Evolutionary conservation across 2,329 filamentous ascomycete species (phyloP), one percentile per base, ranked within the genome.

Genomic region (Fusarium domesticum): DNA sequence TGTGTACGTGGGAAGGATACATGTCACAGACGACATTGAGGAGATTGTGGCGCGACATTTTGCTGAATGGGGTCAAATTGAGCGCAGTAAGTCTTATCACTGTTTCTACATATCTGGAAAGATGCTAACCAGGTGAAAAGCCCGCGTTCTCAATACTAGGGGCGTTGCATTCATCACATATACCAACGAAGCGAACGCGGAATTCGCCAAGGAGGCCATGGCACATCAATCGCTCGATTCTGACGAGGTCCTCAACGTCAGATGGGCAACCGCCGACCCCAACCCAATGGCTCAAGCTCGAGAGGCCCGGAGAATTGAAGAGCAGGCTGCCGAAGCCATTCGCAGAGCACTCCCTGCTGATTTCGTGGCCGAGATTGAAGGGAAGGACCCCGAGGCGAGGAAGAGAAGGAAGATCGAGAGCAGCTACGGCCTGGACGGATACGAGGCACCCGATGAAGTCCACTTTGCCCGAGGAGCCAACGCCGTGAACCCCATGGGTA

Each of bases 111-210:
- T 7, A n/a, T 6, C 23, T 42, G 46, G 41, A 30, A 31, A 16
- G 18, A n/a, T 6, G 31, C 45, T 60, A 36, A 60, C 28, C 0
- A 30, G 20, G 5, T 35, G 10, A 18, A 2, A 37, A 73, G 70
- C 85, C 36, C 84, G 93, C 19, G 92, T 97, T 2, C 73, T 98
- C 12, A 96, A 95, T 45, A 84, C 83, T 1, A 75, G 92, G 32
- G 95, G 93, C 42, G 93, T 98, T 16, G 95, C 85, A 0, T 98
- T 98, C 65, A 84, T 98, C 43, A 98, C 95, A 8, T 97, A 97
- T 64, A 79, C 81, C 18, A 96, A 96, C 64, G 88, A 96, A 63
- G 84, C 87, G 33, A 95, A 93, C 58, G 85, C 87, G 3, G 85
- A 95, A 64, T 96, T 96, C 58, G 90, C 90, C 4, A 92, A 92